Evolutionary conservation across 2,329 filamentous ascomycete species (phyloP).

Genomic region (Septoria petroselini): DNA sequence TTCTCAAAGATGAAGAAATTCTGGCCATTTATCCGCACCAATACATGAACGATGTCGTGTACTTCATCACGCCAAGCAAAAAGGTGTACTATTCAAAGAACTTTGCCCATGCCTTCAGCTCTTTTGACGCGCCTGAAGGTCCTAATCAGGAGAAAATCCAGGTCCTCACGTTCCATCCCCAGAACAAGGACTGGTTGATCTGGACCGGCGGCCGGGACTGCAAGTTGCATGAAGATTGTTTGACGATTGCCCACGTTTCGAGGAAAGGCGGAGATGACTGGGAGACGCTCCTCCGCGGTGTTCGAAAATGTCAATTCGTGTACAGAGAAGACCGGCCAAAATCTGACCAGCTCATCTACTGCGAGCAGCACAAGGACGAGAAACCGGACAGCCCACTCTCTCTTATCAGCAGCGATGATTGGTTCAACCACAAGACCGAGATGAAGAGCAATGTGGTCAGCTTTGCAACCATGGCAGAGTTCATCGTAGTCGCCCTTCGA

Average conservation of each 20-base stretch:
- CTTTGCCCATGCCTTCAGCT: slow-evolving; percentile 68
- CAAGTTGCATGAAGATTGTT: slow-evolving; percentile 57
- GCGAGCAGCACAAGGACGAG: slow-evolving; percentile 60
- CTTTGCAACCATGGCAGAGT: slow-evolving; percentile 95
- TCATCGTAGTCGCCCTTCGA: slow-evolving; percentile 80
- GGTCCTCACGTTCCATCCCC: slow-evolving; percentile 76
- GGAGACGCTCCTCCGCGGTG: slow-evolving; percentile 70
- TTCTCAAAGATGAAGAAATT: slow-evolving; percentile 67
- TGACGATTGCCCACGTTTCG: slow-evolving; percentile 70
- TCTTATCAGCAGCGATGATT: slow-evolving; percentile 74
- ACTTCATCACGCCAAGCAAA: slow-evolving; percentile 70
- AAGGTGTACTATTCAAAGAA: slow-evolving; percentile 78
- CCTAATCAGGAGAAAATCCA: slow-evolving; percentile 51
- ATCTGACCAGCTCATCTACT: slow-evolving; percentile 63
- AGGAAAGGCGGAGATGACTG: slow-evolving; percentile 75
- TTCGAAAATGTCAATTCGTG: slow-evolving; percentile 83
- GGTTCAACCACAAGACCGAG: slow-evolving; percentile 65
- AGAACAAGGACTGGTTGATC: slow-evolving; percentile 83
- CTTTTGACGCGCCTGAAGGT: slow-evolving; percentile 67
- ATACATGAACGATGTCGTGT: slow-evolving; percentile 80
- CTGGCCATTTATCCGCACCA: slow-evolving; percentile 70
- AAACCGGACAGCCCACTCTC: slow-evolving; percentile 53
- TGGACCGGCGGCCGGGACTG: slow-evolving; percentile 77
- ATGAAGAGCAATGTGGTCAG: slow-evolving; percentile 70
- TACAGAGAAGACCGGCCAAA: slow-evolving; percentile 58